Percentiles rank a stretch among this genome's conserved stretches.
phyloP scores from a whole-genome alignment of 495 filamentous ascomycete species.

The Neurospora sp. region DNA sequence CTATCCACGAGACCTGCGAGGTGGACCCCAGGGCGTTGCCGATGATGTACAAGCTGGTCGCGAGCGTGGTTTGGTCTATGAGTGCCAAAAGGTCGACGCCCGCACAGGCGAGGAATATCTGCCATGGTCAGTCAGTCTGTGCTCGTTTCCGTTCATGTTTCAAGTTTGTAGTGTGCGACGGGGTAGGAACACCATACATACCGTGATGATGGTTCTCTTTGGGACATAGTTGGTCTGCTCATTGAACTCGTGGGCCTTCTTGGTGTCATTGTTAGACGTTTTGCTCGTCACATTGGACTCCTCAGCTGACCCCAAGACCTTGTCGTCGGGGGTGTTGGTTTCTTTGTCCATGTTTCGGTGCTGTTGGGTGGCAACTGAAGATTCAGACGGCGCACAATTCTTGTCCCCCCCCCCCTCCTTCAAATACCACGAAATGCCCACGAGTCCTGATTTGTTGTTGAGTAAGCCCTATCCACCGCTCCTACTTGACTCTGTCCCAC shows the following conservation, averaged over 20 bases:
- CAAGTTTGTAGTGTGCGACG: background rate
- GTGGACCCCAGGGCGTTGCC: conserved; percentile 36
- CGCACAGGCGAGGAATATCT: conserved; percentile 48
- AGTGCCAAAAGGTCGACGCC: conserved; percentile 43
- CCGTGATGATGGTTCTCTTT: conserved; percentile 38
- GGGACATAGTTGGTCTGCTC: conserved; percentile 49
- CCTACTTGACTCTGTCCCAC: too few species aligned
- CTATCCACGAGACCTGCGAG: conserved; percentile 44
- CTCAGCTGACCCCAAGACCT: background rate
- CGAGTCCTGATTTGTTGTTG: background rate
- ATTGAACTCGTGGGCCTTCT: conserved; percentile 27
- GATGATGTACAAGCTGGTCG: conserved; percentile 41
- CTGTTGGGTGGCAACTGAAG: background rate
- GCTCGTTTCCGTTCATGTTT: background rate
- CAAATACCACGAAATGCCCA: background rate
- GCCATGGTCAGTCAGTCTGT: background rate
- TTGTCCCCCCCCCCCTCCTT: background rate
- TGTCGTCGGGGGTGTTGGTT: background rate
- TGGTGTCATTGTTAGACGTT: background rate
- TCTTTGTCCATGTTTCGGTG: background rate
- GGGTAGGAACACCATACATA: conserved; percentile 20
- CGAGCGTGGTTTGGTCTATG: conserved; percentile 47
- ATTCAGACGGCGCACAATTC: background rate
- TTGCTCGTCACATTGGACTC: background rate
- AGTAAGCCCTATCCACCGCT: too few species aligned